Evolutionary conservation across 2,329 filamentous ascomycete species (phyloP).

Genomic region (Fusarium veterinarium): DNA sequence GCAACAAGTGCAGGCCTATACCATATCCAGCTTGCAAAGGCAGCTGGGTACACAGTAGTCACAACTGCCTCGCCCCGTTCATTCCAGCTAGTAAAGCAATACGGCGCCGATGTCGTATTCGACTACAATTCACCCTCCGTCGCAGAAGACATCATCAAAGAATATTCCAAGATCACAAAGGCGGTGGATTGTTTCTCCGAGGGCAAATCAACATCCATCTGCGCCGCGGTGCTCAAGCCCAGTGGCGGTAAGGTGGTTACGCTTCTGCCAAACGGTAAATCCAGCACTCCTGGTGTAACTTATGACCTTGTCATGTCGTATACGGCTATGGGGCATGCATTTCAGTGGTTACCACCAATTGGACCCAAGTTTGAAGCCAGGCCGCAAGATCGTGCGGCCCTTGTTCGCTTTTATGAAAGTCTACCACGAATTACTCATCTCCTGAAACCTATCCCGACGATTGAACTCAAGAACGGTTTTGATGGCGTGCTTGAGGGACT

Average conservation of each 20-base stretch:
- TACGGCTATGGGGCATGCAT: not conserved
- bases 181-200: not conserved
- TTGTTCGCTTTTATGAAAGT: not conserved
- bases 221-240: not conserved
- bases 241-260: not conserved
- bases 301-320: not conserved
- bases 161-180: not conserved
- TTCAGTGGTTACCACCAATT: not conserved
- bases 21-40: not conserved
- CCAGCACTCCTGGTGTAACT: not conserved
- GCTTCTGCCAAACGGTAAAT: not conserved
- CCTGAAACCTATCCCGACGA: not conserved
- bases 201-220: not conserved
- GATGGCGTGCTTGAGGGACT: not conserved
- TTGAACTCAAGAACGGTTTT: not conserved
- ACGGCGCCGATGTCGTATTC: not conserved
- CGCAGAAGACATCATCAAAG: not conserved
- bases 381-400: not conserved
- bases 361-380: not conserved
- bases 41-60: not conserved
- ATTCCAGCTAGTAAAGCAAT: not conserved
- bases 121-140: not conserved
- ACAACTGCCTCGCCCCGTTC: fast-evolving
- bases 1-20: not conserved
- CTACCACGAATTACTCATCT: not conserved